Base-by-base conservation (phyloP, 2,329 filamentous ascomycete species). In the Sporothrix pseudoabietina region DNA sequence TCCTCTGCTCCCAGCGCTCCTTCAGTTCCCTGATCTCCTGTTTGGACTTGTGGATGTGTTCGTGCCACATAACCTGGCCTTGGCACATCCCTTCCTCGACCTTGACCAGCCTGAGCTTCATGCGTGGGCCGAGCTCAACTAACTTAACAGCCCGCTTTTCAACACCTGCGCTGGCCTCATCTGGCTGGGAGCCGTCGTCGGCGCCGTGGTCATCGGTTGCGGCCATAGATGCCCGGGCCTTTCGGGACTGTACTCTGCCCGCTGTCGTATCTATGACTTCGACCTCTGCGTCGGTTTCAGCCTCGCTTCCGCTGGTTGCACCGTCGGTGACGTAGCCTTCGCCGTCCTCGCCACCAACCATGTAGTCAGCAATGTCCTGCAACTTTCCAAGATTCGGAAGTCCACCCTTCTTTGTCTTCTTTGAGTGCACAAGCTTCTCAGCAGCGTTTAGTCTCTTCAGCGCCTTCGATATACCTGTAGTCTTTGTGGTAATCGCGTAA, bases 1-100 rank as follows among this genome's bases (percentile, higher is more conserved):
- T 87, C 78, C 89, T 88, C 82, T 91, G 84, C 77, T 94, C 91
- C 93, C 96, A 98, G 77, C 89, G 88, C 84, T 91, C 89, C 77
- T 98, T 94, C 77, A 98, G 83, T 76, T 92, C 89, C 79, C 90
- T 88, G 73, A 94, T 84, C 81, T 99, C 94, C 22, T 89, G 87
- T 77, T 89, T 89, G 7, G 89, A 90, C 86, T 99, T 99, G 80
- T 91, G 89, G 71, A 98, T 90, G 80, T 94, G 97, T 80, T 98
- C 94, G 81, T 99, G 96, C 96, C 96, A 99, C 92, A 99, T 93
- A 73, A 97, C 88, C 80, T 94, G 96, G 69, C 96, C 96, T 35
- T 88, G 87, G 78, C 94, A 98, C 7, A 98, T 83, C 1, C 95
- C 96, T 78, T 99, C 96, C 80, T 99, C 96, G 4, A 99, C 94